phyloP scores from a whole-genome alignment of 208 protist genomes.

The Histomonas meleagridis region DNA sequence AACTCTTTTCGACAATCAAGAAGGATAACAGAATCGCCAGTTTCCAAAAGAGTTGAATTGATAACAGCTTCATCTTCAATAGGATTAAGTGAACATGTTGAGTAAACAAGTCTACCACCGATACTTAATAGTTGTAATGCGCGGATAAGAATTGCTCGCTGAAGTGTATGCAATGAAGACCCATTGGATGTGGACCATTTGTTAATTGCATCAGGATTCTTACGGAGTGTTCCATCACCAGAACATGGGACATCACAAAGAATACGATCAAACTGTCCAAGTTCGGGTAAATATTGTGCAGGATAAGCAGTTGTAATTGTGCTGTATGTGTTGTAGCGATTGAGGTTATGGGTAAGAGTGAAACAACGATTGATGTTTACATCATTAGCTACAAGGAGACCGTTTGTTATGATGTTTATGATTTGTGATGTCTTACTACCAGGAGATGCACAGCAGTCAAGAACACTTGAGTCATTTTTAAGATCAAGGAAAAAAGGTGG shows the following conservation, averaged over 20 bases:
- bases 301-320: slow-evolving; percentile 48
- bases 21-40: slow-evolving; percentile 39
- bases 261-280: slow-evolving; percentile 49
- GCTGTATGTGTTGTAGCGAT: slow-evolving; percentile 39
- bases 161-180: slow-evolving; percentile 43
- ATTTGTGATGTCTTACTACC: slow-evolving; percentile 55
- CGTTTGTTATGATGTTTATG: slow-evolving; percentile 42
- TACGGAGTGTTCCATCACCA: slow-evolving; percentile 56
- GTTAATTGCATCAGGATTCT: slow-evolving; percentile 47
- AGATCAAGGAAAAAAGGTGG: slow-evolving; percentile 49
- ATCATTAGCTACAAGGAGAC: slow-evolving; percentile 44
- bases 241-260: slow-evolving; percentile 56
- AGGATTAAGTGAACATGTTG: slow-evolving; percentile 58
- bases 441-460: slow-evolving; percentile 58
- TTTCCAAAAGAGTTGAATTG: slow-evolving; percentile 40
- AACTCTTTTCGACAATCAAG: slow-evolving; percentile 47
- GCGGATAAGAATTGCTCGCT: slow-evolving; percentile 43
- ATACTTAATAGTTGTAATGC: slow-evolving; percentile 36
- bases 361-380: background rate
- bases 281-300: background rate
- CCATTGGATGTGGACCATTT: slow-evolving; percentile 36
- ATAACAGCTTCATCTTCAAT: slow-evolving; percentile 60
- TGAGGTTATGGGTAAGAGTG: slow-evolving; percentile 49
- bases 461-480: slow-evolving; percentile 38
- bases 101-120: slow-evolving; percentile 55